Conservation (phyloP, 148 eudicot species). For the Rheum nobile region DNA sequence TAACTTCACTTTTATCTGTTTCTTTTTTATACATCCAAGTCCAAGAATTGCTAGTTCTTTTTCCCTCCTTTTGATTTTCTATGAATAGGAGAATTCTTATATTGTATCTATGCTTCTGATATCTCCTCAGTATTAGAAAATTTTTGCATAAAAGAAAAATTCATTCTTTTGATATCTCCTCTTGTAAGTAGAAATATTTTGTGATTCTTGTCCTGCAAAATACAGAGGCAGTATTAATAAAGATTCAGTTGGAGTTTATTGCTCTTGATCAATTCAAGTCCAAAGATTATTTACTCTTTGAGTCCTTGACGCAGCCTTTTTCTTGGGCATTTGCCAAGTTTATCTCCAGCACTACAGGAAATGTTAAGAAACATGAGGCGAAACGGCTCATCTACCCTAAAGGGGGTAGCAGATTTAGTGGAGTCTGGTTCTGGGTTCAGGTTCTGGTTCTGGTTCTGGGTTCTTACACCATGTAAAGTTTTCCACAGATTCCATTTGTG, state of each 20-base stretch:
- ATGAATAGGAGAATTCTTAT: background rate
- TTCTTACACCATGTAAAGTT: too few species aligned
- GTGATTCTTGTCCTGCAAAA: background rate
- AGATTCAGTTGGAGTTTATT: background rate
- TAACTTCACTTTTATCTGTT: background rate
- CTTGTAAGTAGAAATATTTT: constrained; percentile 2
- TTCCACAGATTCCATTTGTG: too few species aligned
- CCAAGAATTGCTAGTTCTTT: background rate
- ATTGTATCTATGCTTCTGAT: constrained; percentile 4
- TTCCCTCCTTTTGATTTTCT: background rate
- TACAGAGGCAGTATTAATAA: background rate
- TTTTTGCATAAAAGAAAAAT: background rate
- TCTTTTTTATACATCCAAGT: background rate
- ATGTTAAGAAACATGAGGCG: too few species aligned
- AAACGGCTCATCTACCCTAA: too few species aligned
- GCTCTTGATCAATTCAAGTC: background rate
- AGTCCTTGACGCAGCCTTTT: too few species aligned
- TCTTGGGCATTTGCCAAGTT: too few species aligned
- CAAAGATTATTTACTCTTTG: background rate
- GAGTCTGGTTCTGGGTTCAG: too few species aligned
- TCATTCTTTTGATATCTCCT: background rate
- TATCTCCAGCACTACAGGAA: too few species aligned
- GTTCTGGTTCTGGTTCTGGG: too few species aligned
- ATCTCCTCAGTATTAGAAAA: background rate
- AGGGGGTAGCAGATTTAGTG: too few species aligned